phyloP scores from a whole-genome alignment of 2,329 filamentous ascomycete genomes.

The Hypoxylon sp. region DNA sequence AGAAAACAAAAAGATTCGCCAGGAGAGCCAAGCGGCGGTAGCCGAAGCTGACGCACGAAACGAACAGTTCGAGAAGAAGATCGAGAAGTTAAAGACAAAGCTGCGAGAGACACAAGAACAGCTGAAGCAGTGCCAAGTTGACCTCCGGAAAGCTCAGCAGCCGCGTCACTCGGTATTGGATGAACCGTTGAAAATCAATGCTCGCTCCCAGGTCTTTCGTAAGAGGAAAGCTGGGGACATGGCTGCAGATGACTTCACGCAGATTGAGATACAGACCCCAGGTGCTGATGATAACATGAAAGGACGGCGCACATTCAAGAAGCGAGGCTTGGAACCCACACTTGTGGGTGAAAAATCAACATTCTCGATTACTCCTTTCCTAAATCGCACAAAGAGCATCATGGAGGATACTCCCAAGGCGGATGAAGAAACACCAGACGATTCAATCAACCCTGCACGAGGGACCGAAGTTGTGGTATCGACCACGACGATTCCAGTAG shows the following conservation, averaged over 20 bases:
- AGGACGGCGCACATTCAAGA: constrained; percentile 63
- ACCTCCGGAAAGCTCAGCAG: constrained; percentile 58
- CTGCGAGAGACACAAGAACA: constrained; percentile 78
- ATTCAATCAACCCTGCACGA: constrained; percentile 45
- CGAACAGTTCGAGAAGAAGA: constrained; percentile 76
- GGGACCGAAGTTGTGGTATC: constrained; percentile 34
- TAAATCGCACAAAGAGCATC: constrained; percentile 77
- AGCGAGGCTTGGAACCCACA: constrained; percentile 68
- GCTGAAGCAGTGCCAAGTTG: constrained; percentile 72
- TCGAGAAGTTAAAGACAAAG: constrained; percentile 78
- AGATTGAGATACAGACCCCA: constrained; percentile 62
- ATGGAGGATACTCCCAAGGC: constrained; percentile 58
- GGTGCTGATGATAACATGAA: constrained; percentile 54
- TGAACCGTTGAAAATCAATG: constrained; percentile 51
- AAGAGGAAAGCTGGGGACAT: constrained; percentile 64
- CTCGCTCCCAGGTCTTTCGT: constrained; percentile 56
- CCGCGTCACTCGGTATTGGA: constrained; percentile 55
- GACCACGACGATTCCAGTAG: constrained; percentile 17
- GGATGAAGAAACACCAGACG: constrained; percentile 49
- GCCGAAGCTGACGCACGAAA: constrained; percentile 73
- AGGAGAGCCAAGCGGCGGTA: constrained; percentile 66
- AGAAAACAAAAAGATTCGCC: constrained; percentile 61
- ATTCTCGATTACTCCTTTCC: constrained; percentile 94
- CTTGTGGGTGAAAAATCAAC: constrained; percentile 86
- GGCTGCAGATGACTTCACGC: constrained; percentile 59